A percentile compares a stretch with the other conserved stretches of the same genome.
Conservation (phyloP, 2,329 filamentous ascomycete genomes). For the Arachnopeziza araneosa region DNA sequence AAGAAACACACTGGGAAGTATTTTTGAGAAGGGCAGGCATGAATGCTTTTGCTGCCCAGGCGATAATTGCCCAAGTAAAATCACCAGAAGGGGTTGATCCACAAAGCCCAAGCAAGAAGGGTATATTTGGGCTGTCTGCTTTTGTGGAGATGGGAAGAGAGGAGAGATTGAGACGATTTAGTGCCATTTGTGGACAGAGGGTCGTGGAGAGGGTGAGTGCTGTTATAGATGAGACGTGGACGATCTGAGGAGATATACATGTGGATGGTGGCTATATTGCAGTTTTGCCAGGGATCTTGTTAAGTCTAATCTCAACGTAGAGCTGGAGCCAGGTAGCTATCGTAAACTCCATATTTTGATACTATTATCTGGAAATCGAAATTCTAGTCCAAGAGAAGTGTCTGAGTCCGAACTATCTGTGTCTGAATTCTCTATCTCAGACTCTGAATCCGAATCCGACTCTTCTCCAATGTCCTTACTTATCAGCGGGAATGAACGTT, state of each 20-base stretch:
- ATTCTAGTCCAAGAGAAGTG: neutral
- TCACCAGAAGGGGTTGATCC: slow-evolving; percentile 23
- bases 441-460: slow-evolving; percentile 6
- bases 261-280: neutral
- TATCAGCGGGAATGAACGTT: slow-evolving; percentile 18
- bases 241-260: slow-evolving; percentile 3
- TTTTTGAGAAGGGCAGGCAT: slow-evolving; percentile 61
- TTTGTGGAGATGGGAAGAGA: slow-evolving; percentile 52
- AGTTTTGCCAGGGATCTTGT: slow-evolving; percentile 1
- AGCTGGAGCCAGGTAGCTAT: slow-evolving; percentile 1
- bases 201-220: slow-evolving; percentile 47
- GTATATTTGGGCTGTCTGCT: slow-evolving; percentile 40
- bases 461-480: slow-evolving; percentile 3
- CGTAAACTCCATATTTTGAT: slow-evolving; percentile 42
- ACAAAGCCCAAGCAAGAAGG: slow-evolving; percentile 13
- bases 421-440: slow-evolving; percentile 8
- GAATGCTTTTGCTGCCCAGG: slow-evolving; percentile 68
- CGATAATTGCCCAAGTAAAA: slow-evolving; percentile 47
- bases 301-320: neutral
- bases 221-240: slow-evolving; percentile 41
- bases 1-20: slow-evolving; percentile 62
- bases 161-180: slow-evolving; percentile 47
- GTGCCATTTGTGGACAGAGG: slow-evolving; percentile 43
- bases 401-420: neutral
- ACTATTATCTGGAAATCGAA: slow-evolving; percentile 34